Conservation (phyloP, 768 basidiomycete species). For the Tricholoma saponaceum region DNA sequence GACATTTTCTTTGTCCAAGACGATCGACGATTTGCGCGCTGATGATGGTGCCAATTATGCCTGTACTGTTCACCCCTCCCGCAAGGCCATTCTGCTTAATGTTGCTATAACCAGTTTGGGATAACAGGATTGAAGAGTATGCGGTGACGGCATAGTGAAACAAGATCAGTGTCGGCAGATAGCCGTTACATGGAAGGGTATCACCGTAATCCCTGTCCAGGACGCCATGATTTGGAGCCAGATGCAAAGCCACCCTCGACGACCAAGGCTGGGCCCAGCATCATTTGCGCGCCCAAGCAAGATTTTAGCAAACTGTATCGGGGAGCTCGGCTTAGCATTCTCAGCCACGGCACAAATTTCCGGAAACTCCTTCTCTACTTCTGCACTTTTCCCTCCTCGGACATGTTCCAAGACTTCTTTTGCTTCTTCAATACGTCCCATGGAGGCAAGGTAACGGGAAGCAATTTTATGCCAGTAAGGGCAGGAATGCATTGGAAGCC, state of each 20-base stretch:
- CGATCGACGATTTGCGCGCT: background rate
- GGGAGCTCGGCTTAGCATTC: background rate
- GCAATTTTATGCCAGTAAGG: background rate
- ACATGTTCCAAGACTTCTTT: background rate
- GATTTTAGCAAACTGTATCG: background rate
- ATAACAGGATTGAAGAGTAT: background rate
- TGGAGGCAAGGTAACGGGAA: background rate
- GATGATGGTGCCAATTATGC: background rate
- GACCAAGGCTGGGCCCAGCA: background rate
- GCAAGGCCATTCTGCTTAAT: background rate
- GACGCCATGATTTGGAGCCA: background rate
- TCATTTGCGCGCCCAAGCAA: background rate
- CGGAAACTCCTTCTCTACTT: background rate
- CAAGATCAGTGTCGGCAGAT: background rate
- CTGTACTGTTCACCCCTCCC: background rate
- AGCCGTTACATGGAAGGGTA: no score
- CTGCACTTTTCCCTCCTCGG: background rate
- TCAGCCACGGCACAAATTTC: background rate
- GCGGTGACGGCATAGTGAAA: background rate
- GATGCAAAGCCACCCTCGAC: background rate
- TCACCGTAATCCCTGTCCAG: background rate
- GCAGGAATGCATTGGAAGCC: background rate
- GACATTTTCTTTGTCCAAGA: background rate
- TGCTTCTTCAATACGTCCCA: background rate
- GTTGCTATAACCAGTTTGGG: background rate